These are phyloP conservation scores for Cyclanthera cordifolia DNA, from an alignment of 306 rosid species.

Conservation along the genomic window DNA sequence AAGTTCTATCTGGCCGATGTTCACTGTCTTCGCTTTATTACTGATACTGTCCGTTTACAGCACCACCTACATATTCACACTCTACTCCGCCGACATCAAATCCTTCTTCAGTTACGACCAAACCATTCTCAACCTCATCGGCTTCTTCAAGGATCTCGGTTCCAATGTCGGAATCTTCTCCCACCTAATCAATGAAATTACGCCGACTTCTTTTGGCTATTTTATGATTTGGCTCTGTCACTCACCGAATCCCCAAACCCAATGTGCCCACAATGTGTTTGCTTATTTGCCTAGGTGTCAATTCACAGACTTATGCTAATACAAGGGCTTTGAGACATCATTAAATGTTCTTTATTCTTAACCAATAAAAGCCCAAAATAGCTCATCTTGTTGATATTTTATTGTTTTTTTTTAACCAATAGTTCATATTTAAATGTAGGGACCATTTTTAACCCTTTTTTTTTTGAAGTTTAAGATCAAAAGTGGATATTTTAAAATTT, in stretches of 20 bases:
- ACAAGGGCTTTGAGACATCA: slow-evolving; percentile 9
- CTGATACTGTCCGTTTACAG: slow-evolving; percentile 7
- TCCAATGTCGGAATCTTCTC: slow-evolving; percentile 15
- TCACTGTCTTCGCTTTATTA: slow-evolving; percentile 1
- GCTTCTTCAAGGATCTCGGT: slow-evolving; percentile 13
- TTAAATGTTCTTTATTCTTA: too few relatives aligned
- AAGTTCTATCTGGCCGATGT: slow-evolving; percentile 11
- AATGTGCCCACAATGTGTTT: slow-evolving; percentile 2
- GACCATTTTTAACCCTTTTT: too few relatives aligned
- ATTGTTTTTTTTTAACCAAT: too few relatives aligned
- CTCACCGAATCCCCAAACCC: slow-evolving; percentile 25
- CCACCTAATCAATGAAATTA: slow-evolving; percentile 24
- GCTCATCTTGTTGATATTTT: too few relatives aligned
- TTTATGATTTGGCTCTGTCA: slow-evolving; percentile 34
- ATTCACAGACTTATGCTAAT: slow-evolving; percentile 9
- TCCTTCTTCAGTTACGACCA: neutral
- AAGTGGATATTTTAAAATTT: too few relatives aligned
- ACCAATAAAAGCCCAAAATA: too few relatives aligned
- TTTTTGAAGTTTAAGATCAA: too few relatives aligned
- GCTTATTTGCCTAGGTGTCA: slow-evolving; percentile 3
- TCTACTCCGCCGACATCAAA: slow-evolving; percentile 19
- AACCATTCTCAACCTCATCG: slow-evolving; percentile 9
- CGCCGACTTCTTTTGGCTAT: slow-evolving; percentile 33
- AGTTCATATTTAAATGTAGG: too few relatives aligned
- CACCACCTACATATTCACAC: neutral